Base-by-base conservation (phyloP, 2,329 filamentous ascomycete genomes). In the Alternaria incomplexa region DNA sequence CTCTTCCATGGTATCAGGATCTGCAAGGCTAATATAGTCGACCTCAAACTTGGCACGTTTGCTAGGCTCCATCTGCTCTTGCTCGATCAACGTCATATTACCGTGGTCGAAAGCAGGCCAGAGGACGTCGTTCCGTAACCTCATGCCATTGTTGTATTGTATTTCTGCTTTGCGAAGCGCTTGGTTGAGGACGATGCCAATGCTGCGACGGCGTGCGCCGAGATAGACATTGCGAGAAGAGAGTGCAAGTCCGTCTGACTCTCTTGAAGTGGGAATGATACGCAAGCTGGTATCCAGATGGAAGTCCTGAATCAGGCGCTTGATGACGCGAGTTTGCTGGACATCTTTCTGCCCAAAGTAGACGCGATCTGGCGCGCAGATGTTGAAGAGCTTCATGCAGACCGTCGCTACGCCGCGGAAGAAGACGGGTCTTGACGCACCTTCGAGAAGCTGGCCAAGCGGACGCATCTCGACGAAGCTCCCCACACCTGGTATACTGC, bases 291-390 rank as follows among this genome's bases (percentile, higher is more conserved):
- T 91, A 43, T 92, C 88, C 44, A 98, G 80, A 77, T 93, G 89
- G 69, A 99, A 94, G 79, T 99, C 96, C 69, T 89, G 86, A 30
- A 97, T 91, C 88, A 99, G 89, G 47, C 91, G 89, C 73, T 88
- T 90, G 73, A 99, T 92, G 11, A 99, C 88, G 17, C 97, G 92
- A 0, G 93, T 97, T 82, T 99, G 96, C 83, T 99, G 96, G 20
- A 97, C 89, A 79, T 99, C 96, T 82, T 99, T 99, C 80, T 98
- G 96, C 5, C 96, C 96, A 83, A 99, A 97, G 82, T 97, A 96
- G 6, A 93, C 92, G 47, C 87, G 87, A 60, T 94, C 90, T 5
- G 93, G 91, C 67, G 88, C 85, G 48, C 93, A 89, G 58, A 93
- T 92, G 74, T 94, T 94, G 82, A 96, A 95, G 13, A 96, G 82